Evolutionary conservation across 2,329 filamentous ascomycete species (phyloP).

Genomic region (Fusarium sp.): DNA sequence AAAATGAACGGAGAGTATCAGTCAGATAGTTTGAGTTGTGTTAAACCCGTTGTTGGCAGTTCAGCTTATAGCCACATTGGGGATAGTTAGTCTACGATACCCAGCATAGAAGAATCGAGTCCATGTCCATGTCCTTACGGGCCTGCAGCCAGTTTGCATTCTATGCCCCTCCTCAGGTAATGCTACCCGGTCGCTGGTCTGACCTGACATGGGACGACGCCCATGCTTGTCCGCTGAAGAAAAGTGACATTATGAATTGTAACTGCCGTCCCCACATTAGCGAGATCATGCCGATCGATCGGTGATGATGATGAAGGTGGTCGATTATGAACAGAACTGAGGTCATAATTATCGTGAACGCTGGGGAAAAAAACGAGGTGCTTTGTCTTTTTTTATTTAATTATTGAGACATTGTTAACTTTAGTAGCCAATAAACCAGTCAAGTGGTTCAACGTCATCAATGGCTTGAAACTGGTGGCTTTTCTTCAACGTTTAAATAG

Average conservation of each 20-base stretch:
- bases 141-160: background rate
- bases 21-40: conserved; percentile 15
- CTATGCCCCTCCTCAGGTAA: conserved; percentile 23
- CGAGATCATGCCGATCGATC: conserved; percentile 22
- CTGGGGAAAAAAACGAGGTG: background rate
- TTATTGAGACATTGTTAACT: background rate
- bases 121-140: conserved; percentile 16
- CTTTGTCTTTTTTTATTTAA: background rate
- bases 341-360: background rate
- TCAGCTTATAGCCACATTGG: conserved; percentile 21
- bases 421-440: background rate
- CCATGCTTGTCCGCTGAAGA: conserved; percentile 26
- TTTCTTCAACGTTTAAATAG: conserved; percentile 6
- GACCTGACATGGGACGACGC: conserved; percentile 20
- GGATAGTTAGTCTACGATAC: conserved; percentile 39
- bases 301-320: conserved; percentile 19
- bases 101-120: conserved; percentile 24
- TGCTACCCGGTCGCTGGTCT: background rate
- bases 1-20: conserved; percentile 51
- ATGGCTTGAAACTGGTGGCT: conserved; percentile 10
- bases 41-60: conserved; percentile 15
- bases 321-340: background rate
- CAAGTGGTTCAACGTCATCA: background rate
- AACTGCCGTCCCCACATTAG: conserved; percentile 37
- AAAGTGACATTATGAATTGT: conserved; percentile 30